Conservation (phyloP, 2,329 filamentous ascomycete genomes). For the Botrytis galanthina region DNA sequence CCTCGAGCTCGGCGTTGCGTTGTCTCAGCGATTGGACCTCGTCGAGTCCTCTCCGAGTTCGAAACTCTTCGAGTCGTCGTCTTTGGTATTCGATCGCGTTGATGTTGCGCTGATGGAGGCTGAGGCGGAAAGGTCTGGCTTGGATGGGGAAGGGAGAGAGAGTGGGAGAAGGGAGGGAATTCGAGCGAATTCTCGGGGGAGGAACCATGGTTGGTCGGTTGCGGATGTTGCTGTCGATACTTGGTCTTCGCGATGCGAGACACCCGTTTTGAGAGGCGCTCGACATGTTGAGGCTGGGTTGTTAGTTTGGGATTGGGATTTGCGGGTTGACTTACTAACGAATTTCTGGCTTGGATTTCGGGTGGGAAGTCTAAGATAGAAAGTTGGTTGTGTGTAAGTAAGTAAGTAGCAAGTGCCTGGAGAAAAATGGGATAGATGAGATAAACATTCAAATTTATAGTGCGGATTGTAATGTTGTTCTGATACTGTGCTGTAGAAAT, state of each 20-base stretch:
- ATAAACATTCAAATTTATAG: not conserved
- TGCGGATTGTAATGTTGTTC: not conserved
- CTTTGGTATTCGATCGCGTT: not conserved
- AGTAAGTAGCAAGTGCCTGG: not conserved
- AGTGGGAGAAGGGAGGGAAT: not conserved
- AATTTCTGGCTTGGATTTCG: not conserved
- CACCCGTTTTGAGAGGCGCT: not conserved
- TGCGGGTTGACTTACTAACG: not conserved
- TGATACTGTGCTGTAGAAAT: not conserved
- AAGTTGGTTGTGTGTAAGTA: no score
- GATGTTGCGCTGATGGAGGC: no score
- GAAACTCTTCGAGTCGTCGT: no score
- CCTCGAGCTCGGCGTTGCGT: no score
- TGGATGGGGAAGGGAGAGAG: not conserved
- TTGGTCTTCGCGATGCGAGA: no score
- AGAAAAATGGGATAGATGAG: not conserved
- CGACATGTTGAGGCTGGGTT: no score
- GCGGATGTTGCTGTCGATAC: not conserved
- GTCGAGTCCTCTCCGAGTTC: no score
- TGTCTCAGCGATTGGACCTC: no score
- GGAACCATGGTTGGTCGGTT: not conserved
- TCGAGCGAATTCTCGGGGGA: not conserved
- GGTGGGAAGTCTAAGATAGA: not conserved
- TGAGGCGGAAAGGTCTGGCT: not conserved
- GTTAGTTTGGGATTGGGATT: not conserved